Evolutionary conservation across 2,329 filamentous ascomycete species (phyloP).

Genomic region (Fusarium sp.): DNA sequence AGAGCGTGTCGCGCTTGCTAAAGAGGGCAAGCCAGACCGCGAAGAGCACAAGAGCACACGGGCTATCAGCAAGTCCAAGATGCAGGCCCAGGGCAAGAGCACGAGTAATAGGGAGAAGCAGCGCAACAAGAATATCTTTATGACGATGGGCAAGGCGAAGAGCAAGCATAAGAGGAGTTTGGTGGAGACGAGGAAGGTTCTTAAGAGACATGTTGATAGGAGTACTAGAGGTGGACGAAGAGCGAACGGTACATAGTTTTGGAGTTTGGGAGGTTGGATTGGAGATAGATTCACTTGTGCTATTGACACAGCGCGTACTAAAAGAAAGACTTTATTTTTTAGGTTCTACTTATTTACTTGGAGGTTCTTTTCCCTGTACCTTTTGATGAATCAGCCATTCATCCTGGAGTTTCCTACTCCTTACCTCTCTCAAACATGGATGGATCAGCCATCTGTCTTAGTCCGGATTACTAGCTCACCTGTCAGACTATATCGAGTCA

Average conservation of each 20-base stretch:
- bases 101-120: constrained; percentile 98
- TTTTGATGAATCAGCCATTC: not conserved
- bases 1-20: constrained; percentile 84
- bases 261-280: not conserved
- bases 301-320: constrained; percentile 23
- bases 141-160: constrained; percentile 97
- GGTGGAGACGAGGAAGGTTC: constrained; percentile 81
- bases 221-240: constrained; percentile 86
- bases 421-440: not conserved
- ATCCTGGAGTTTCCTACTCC: too few relatives aligned
- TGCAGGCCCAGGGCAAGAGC: constrained; percentile 90
- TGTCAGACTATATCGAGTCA: not conserved
- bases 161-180: constrained; percentile 95
- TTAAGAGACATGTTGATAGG: constrained; percentile 84
- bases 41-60: constrained; percentile 87
- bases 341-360: not conserved
- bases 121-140: constrained; percentile 97
- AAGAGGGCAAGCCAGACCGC: constrained; percentile 81
- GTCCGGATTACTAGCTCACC: not conserved
- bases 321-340: constrained; percentile 18
- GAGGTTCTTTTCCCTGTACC: not conserved
- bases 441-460: not conserved
- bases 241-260: constrained; percentile 66
- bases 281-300: constrained; percentile 26
- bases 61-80: constrained; percentile 86